Base-by-base conservation (phyloP, 2,329 filamentous ascomycete genomes). In the Samsoniella hepiali region DNA sequence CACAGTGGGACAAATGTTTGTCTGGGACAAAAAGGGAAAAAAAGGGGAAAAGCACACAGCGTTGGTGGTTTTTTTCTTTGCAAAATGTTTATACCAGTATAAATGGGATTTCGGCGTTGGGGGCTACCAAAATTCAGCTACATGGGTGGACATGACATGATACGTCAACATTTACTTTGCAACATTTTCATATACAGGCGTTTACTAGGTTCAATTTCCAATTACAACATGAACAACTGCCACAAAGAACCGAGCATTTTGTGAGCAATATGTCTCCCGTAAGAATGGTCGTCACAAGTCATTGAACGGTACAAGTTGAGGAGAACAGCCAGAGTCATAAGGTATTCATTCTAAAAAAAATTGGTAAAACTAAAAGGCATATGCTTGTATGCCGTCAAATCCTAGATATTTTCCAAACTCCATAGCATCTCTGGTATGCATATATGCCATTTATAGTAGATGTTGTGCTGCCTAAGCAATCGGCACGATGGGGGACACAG, bases 401-500 rank as follows among this genome's bases (percentile, higher is more conserved):
- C 13, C 47, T 36, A 11, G 42, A 36, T 53, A 58, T 44, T 3
- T 17, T 22, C 45, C 36, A 63, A 63, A 63, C 55, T 50, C 60
- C 60, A 31, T 56, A 49, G 47, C 42, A 62, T 56, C 32, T 56
- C 31, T 54, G 9, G 42, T 32, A 62, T 56, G 60, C 51, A 32
- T 62, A 31, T 56, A 62, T 62, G 60, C 51, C 17, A 49, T 45
- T 49, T 40, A 49, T 56, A 40, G 51, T 49, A 49, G 51, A 63
- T 38, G 54, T 29, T 63, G 6, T 47, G n/a, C 7, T 40, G n/a
- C 15, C n/a, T 56, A 57, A 3, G 22, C 50, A 53, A 62, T 49
- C 69, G 38, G 38, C 11, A 70, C 22, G 72, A 36, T 77, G 7
- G 82, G 82, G 61, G 82, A 84, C 15, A 78, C 80, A 27, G 84